Evolutionary conservation across 108 stramenopile genomes (phyloP), one percentile per base, ranked within the genome.

Genomic region (Discostella pseudostelligera): DNA sequence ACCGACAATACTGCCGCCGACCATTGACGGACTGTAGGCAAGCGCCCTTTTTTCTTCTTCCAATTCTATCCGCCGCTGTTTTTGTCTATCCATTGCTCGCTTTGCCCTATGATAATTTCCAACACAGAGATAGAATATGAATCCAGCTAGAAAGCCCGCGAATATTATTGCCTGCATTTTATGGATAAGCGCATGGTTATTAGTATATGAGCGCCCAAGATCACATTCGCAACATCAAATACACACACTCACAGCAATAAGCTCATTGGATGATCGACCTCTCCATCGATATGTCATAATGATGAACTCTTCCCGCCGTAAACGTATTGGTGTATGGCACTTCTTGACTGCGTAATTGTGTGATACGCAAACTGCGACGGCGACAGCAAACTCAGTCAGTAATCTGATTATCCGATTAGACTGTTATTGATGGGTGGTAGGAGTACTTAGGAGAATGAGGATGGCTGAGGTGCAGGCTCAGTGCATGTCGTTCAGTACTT

Each of bases 51-150:
- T 76, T 64, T 76, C 75, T 44, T 69, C 67, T 58, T 76, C 75
- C 25, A 76, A 59, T 50, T 78, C 89, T 65, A 86, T 39, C 51
- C 86, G 81, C 22, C 83, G 59, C 35, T 84, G 65, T 55, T 78
- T 56, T 69, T 92, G 91, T 26, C 91, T 70, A 54, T 89, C 87
- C 82, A 81, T 81, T 29, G 91, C 91, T 69, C 81, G 63, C 56
- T 89, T 89, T 20, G 91, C 91, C 64, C 91, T 63, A 70, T 84
- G 88, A 57, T 89, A 92, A 62, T 92, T 92, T 25, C 91, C 88
- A 45, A 92, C 65, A 56, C 91, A 92, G 19, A 92, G 62, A 19
- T 89, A 88, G n/a, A 78, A 70, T 19, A 92, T 77, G 65, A 92
- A 92, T 19, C 91, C 91, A 13, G 78, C 62, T 42, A 89, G 45